These are phyloP conservation scores for Wickerhamiella allomyrinae DNA, from an alignment of 805 yeast genomes.

Conservation along the genomic window DNA sequence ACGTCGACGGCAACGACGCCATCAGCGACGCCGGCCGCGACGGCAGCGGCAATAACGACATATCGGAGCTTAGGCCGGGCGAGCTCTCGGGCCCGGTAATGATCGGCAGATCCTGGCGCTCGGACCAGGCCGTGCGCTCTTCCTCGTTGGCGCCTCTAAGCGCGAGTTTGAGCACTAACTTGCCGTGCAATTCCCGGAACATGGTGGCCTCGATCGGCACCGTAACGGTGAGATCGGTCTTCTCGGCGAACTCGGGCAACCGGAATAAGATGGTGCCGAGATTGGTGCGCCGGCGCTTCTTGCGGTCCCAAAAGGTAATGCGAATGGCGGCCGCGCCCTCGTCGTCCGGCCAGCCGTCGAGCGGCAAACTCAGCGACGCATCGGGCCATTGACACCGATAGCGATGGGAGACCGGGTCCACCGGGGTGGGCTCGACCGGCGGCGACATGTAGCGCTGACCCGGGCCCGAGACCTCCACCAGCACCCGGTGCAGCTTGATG, in stretches of 20 bases:
- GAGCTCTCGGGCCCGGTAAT: too few species aligned
- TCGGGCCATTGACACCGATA: conserved; percentile 14
- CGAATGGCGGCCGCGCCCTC: conserved; percentile 5
- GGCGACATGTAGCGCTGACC: conserved; percentile 14
- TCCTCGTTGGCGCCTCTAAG: neutral
- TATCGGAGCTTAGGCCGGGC: too few species aligned
- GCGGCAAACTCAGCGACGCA: conserved; percentile 10
- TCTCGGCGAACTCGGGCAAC: conserved; percentile 6
- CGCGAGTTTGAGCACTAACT: conserved; percentile 8
- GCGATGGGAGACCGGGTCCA: conserved; percentile 18
- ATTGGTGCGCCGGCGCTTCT: conserved; percentile 14
- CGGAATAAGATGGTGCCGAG: conserved; percentile 14
- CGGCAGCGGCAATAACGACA: too few species aligned
- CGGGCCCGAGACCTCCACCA: conserved; percentile 10
- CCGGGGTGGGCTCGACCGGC: conserved; percentile 14
- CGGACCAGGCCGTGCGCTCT: neutral
- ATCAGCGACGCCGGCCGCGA: too few species aligned
- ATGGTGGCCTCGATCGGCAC: conserved; percentile 10
- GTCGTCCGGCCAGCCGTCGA: conserved; percentile 5
- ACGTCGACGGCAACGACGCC: too few species aligned
- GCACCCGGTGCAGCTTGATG: conserved; percentile 15
- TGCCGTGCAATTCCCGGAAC: conserved; percentile 13
- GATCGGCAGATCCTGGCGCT: neutral
- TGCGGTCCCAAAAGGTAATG: conserved; percentile 13
- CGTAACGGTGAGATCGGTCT: conserved; percentile 6